Base-by-base conservation (phyloP, 768 basidiomycete species). In the Royoungia palumana region DNA sequence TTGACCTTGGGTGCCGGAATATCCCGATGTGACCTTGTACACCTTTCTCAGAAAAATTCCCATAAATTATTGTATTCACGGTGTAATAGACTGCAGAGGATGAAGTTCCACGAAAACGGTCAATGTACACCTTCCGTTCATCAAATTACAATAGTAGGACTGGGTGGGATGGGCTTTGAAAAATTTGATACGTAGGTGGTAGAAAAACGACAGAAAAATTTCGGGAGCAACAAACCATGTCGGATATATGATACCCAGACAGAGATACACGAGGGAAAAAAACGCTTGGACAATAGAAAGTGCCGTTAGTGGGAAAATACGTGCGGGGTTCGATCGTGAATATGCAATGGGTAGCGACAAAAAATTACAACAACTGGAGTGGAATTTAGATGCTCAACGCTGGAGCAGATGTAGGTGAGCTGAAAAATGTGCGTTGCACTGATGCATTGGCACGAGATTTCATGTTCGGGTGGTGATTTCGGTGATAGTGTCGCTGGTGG, bases 401-500 rank as follows among this genome's bases (percentile, higher is more conserved):
- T 16, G 66, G 66, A 42, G 56, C 59, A 2, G 64, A 60, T 21
- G 62, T 53, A 21, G 66, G 66, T 3, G 66, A 67, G 27, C 78
- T 71, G 38, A 66, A 67, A 49, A 66, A 73, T 11, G 68, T 59
- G 53, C 76, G 75, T 65, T 87, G 85, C 63, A 74, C 66, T 44
- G 82, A 76, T 46, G 73, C 71, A 39, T 76, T 72, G 46, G 78
- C 73, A 35, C 85, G 76, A 44, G 71, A 69, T 70, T 83, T 87
- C 63, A 71, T 68, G 62, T 87, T 87, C 20, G 85, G 83, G 53
- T 82, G 79, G 57, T 79, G 75, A 54, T 81, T 82, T 39, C 75
- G 70, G 51, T 76, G 75, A 45, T 77, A 76, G 32, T 79, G 76
- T 43, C 72, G 74, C 36, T 76, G 73, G 43, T 71, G 72, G 42